Conservation (phyloP, 2,329 filamentous ascomycete genomes). For the Fusarium sp. region DNA sequence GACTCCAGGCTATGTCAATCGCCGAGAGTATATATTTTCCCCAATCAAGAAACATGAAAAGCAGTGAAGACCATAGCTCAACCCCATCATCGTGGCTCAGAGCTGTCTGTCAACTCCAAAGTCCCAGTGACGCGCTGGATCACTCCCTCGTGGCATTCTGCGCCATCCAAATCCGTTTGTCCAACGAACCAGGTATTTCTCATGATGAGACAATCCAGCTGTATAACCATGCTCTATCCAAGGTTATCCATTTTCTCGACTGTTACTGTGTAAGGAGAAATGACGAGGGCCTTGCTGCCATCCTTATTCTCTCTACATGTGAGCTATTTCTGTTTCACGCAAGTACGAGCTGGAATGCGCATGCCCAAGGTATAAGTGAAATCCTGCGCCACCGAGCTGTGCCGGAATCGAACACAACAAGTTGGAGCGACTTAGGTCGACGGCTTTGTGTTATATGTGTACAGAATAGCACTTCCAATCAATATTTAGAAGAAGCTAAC, state of each 20-base stretch:
- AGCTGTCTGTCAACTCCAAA: conserved; percentile 2
- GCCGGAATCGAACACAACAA: background rate
- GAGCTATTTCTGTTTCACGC: conserved; percentile 12
- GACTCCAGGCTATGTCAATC: background rate
- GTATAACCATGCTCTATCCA: conserved; percentile 5
- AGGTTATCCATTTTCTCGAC: conserved; percentile 1
- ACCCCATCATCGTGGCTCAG: conserved; percentile 2
- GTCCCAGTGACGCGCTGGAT: background rate
- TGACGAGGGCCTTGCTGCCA: conserved; percentile 9
- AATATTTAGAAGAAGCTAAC: no score
- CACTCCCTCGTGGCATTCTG: conserved; percentile 14
- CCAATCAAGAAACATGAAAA: fast-evolving
- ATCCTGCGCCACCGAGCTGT: conserved; percentile 4
- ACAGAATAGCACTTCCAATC: no score
- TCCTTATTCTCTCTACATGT: conserved; percentile 14
- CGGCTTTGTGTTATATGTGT: conserved; percentile 22
- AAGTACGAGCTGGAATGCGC: conserved; percentile 11
- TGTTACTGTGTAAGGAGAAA: background rate
- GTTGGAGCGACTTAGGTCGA: conserved; percentile 13
- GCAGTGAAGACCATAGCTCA: background rate
- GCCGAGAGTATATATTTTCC: conserved; percentile 1
- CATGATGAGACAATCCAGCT: conserved; percentile 1
- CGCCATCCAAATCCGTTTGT: conserved; percentile 13
- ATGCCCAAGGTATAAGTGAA: conserved; percentile 9
- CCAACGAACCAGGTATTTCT: background rate